A percentile compares a stretch with the other conserved stretches of the same genome.
Evolutionary conservation across 306 rosid species (phyloP).

Genomic region (Medicago arabica): DNA sequence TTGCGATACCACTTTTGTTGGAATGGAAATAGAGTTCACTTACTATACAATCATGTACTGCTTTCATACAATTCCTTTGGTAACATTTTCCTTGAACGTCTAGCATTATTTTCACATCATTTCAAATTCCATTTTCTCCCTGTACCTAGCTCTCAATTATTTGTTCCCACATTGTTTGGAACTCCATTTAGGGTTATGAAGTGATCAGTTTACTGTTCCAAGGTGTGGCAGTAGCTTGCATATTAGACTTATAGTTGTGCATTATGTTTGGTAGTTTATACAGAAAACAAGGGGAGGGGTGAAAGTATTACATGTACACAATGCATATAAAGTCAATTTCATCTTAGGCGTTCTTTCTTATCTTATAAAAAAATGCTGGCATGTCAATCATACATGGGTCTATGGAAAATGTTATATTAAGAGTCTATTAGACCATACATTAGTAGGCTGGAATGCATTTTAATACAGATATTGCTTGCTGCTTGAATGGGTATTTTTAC

Average conservation of each 20-base stretch:
- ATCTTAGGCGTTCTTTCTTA: not conserved
- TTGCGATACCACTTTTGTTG: not conserved
- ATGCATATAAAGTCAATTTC: not conserved
- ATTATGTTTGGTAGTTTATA: not conserved
- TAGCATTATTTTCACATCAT: not conserved
- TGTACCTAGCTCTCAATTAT: not conserved
- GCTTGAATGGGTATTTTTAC: no score
- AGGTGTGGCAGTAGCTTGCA: not conserved
- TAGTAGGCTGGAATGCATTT: no score
- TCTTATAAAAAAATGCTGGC: not conserved
- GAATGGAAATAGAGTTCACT: conserved; percentile 18
- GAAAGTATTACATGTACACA: not conserved
- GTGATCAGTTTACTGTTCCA: not conserved
- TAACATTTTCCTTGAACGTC: not conserved
- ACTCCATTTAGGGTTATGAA: no score
- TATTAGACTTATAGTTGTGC: not conserved
- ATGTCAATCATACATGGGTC: not conserved
- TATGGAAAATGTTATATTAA: not conserved
- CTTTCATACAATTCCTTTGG: not conserved
- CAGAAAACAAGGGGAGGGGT: not conserved
- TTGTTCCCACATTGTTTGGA: not conserved
- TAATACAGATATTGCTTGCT: no score
- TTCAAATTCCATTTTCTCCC: not conserved
- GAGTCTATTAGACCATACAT: no score
- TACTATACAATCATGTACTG: not conserved